Conservation (phyloP, 495 filamentous ascomycete genomes). For the Aspergillus nanangensis region DNA sequence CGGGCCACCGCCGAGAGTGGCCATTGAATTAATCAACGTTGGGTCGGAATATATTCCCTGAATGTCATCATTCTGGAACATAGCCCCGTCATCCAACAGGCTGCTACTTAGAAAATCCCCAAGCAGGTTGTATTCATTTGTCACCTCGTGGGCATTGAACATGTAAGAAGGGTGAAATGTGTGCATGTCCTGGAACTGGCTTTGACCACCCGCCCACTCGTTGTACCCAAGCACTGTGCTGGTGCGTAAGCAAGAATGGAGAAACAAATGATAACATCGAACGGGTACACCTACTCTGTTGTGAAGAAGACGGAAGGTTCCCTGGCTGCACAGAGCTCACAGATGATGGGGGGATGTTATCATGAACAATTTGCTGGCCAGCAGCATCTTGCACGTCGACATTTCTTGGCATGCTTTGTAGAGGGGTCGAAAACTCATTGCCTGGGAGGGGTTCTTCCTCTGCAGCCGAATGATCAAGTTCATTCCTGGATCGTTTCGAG, state of each 20-base stretch:
- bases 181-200: constrained; percentile 90
- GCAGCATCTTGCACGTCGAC: constrained; percentile 40
- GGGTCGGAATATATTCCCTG: constrained; percentile 54
- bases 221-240: constrained; percentile 57
- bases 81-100: constrained; percentile 71
- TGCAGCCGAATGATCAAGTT: constrained; percentile 54
- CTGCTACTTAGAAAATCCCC: constrained; percentile 93
- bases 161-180: constrained; percentile 90
- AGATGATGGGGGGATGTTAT: constrained; percentile 29
- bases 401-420: constrained; percentile 34
- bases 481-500: constrained; percentile 69
- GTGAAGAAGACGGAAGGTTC: constrained; percentile 40
- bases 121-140: constrained; percentile 91
- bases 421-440: constrained; percentile 34
- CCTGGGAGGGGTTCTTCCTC: constrained; percentile 55
- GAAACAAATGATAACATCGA: no score
- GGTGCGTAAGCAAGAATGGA: constrained; percentile 27
- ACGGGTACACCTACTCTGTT: constrained; percentile 73
- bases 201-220: constrained; percentile 69
- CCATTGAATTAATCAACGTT: constrained; percentile 48
- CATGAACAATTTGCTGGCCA: constrained; percentile 36
- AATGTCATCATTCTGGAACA: constrained; percentile 60
- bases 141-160: constrained; percentile 91
- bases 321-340: constrained; percentile 33
- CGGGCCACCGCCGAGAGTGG: constrained; percentile 25